Base-by-base conservation (phyloP, 768 basidiomycete genomes). In the Exsudoporus frostii region DNA sequence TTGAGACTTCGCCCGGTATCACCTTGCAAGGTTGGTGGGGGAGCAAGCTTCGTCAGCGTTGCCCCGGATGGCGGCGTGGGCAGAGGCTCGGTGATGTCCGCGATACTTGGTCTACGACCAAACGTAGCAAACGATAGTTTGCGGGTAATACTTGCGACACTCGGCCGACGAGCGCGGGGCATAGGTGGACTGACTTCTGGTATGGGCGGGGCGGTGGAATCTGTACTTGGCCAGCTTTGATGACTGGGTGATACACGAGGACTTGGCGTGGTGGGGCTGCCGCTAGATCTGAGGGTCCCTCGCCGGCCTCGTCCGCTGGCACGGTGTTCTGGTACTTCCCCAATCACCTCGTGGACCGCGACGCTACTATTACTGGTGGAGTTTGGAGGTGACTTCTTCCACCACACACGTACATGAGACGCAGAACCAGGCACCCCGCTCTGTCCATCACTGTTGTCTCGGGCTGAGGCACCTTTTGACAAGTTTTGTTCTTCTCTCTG, bases 101-200 rank as follows among this genome's bases (percentile, higher is more conserved):
- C 39, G 20, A 61, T 15, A 10, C 67, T 70, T 2, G 59, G 60
- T 48, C 57, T 57, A 20, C 69, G 69, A 41, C 50, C 38, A 29
- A 68, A 68, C 22, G 58, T 60, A n/a, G 59, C 62, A 39, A 70
- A 68, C 11, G 67, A 70, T 15, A 70, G 36, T 48, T 68, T 70
- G n/a, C 64, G 68, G 4, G 67, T 68, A 39, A 68, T 67, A 27
- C 64, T 70, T 33, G 58, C 68, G 10, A 67, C 65, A 9, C 66
- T 67, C 9, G 65, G 66, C 20, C 68, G 49, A 45, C 61, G 64
- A 29, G 40, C 17, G 9, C 54, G 57, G 5, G 54, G 9, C 2
- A 30, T 27, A 19, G 34, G 42, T 17, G 61, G 48, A 44, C 53
- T 54, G 20, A 9, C 34, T 22, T 62, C 64, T 2, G 59, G 17